Evolutionary conservation across 1,139 yeast genomes (phyloP).

Genomic region (Hansenula sp.): DNA sequence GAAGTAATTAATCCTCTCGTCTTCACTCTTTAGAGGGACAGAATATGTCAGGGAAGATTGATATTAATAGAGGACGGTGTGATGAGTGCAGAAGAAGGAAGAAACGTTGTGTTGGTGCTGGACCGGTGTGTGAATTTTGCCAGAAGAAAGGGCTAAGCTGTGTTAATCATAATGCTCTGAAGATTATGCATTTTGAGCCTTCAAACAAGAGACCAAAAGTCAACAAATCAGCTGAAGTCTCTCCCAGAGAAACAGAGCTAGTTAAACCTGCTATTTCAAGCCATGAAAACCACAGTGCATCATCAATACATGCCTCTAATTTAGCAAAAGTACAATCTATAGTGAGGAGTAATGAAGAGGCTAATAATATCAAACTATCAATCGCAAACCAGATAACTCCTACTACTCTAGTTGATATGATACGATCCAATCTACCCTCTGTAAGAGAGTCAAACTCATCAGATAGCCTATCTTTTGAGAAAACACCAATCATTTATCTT

Average conservation of each 20-base stretch:
- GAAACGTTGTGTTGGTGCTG: background rate
- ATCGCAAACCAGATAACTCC: too few relatives aligned
- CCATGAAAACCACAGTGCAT: too few relatives aligned
- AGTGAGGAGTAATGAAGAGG: too few relatives aligned
- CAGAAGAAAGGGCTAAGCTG: background rate
- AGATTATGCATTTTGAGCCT: background rate
- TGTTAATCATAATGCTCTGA: background rate
- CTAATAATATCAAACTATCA: too few relatives aligned
- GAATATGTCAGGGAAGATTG: too few relatives aligned
- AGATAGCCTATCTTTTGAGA: background rate
- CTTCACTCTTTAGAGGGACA: too few relatives aligned
- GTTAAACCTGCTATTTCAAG: too few relatives aligned
- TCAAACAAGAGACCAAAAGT: background rate
- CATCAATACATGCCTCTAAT: too few relatives aligned
- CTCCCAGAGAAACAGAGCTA: too few relatives aligned
- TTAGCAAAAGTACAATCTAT: too few relatives aligned
- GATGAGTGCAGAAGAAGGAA: background rate
- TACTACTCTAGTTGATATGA: background rate
- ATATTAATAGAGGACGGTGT: background rate
- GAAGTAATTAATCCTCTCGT: too few relatives aligned
- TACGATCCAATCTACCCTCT: background rate
- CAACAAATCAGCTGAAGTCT: too few relatives aligned
- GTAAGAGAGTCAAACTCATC: background rate
- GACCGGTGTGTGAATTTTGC: background rate
- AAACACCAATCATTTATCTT: background rate